Percentiles rank a stretch among this genome's conserved stretches.
These are phyloP conservation scores for Colletotrichum camelliae DNA, from an alignment of 2,329 filamentous ascomycete genomes.

Conservation along the genomic window DNA sequence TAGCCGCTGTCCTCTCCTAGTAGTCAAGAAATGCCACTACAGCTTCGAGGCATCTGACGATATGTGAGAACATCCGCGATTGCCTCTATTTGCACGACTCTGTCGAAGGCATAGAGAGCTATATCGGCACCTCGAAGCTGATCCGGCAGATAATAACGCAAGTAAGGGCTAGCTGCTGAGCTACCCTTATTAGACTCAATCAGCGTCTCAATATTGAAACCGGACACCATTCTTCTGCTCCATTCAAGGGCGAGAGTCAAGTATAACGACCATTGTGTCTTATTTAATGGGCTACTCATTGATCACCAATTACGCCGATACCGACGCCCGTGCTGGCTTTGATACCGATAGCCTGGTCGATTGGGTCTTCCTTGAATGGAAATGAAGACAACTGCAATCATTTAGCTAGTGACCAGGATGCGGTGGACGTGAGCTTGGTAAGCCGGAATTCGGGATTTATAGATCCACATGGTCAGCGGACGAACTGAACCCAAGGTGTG, in stretches of 20 bases:
- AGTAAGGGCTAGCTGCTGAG: not conserved
- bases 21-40: too few species aligned
- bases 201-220: not conserved
- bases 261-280: too few species aligned
- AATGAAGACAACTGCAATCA: not conserved
- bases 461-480: too few species aligned
- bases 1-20: too few species aligned
- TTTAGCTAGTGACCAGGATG: not conserved
- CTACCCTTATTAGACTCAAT: not conserved
- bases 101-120: not conserved
- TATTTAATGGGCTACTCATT: too few species aligned
- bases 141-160: not conserved
- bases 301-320: not conserved
- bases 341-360: not conserved
- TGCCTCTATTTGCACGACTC: too few species aligned
- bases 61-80: not conserved
- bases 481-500: too few species aligned
- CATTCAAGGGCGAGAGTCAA: not conserved
- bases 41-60: not conserved
- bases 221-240: not conserved
- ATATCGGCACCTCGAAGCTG: not conserved
- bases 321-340: not conserved
- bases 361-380: not conserved
- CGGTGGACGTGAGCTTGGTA: not conserved
- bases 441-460: not conserved